A percentile compares a stretch with the other conserved stretches of the same genome.
These are phyloP conservation scores for Trichomonascaceae sp. DNA, from an alignment of 1,139 yeast genomes.

Conservation along the genomic window DNA sequence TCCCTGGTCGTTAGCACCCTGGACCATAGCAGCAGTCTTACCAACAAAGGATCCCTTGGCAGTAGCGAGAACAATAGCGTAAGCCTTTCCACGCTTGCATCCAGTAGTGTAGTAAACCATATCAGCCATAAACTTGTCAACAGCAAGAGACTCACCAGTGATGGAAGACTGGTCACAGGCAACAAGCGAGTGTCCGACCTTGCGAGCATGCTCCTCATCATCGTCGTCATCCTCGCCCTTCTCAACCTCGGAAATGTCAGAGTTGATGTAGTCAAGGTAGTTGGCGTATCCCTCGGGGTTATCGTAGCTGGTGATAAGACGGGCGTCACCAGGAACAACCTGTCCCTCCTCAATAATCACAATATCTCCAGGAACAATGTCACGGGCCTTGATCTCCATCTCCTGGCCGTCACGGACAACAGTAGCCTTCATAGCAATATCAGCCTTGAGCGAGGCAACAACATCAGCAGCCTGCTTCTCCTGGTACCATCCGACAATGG, in stretches of 20 bases:
- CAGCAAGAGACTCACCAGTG: slow-evolving; percentile 74
- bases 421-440: slow-evolving; percentile 77
- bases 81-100: slow-evolving; percentile 70
- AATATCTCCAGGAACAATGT: slow-evolving; percentile 88
- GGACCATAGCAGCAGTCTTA: slow-evolving; percentile 68
- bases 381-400: slow-evolving; percentile 62
- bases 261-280: slow-evolving; percentile 27
- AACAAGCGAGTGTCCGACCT: slow-evolving; percentile 35
- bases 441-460: slow-evolving; percentile 88
- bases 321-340: slow-evolving; percentile 91
- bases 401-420: slow-evolving; percentile 77
- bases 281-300: slow-evolving; percentile 29
- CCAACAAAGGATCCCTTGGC: slow-evolving; percentile 63
- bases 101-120: slow-evolving; percentile 63
- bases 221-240: slow-evolving; percentile 64
- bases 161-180: slow-evolving; percentile 70
- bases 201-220: slow-evolving; percentile 32
- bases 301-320: slow-evolving; percentile 43
- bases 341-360: slow-evolving; percentile 89
- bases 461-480: slow-evolving; percentile 88
- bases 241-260: slow-evolving; percentile 64
- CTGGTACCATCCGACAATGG: slow-evolving; percentile 56
- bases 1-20: slow-evolving; percentile 65
- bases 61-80: slow-evolving; percentile 60
- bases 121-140: slow-evolving; percentile 61